phyloP scores from a whole-genome alignment of 208 protist genomes.

The Leishmania guyanensis region DNA sequence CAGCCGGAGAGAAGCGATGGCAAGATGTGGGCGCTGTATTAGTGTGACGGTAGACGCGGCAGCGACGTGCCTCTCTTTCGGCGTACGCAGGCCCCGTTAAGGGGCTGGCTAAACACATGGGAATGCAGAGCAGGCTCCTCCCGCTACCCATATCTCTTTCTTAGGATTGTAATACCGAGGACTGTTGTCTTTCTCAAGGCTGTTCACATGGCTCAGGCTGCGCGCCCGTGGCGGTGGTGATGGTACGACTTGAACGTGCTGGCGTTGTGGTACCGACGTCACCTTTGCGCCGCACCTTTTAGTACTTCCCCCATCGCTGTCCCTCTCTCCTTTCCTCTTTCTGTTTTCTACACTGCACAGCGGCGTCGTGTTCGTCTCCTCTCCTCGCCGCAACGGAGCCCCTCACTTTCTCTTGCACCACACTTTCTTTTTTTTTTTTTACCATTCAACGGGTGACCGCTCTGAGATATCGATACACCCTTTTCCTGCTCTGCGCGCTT shows the following conservation, averaged over 20 bases:
- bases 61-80: neutral
- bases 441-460: neutral
- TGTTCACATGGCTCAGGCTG: neutral
- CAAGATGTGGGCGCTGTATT: neutral
- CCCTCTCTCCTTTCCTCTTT: neutral
- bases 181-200: neutral
- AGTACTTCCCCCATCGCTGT: neutral
- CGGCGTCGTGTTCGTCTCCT: neutral
- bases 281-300: neutral
- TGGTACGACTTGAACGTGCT: neutral
- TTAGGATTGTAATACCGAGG: neutral
- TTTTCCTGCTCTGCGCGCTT: neutral
- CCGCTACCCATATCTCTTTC: neutral
- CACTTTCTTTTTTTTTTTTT: neutral
- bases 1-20: neutral
- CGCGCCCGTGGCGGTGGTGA: neutral
- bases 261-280: neutral
- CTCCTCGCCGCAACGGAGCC: neutral
- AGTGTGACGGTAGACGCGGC: neutral
- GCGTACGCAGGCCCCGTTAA: neutral
- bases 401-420: neutral
- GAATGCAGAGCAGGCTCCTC: neutral
- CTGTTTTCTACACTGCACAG: neutral
- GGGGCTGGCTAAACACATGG: neutral
- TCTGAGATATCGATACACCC: neutral